Evolutionary conservation across 2,329 filamentous ascomycete species (phyloP).

Genomic region (Akanthomyces lecanii): DNA sequence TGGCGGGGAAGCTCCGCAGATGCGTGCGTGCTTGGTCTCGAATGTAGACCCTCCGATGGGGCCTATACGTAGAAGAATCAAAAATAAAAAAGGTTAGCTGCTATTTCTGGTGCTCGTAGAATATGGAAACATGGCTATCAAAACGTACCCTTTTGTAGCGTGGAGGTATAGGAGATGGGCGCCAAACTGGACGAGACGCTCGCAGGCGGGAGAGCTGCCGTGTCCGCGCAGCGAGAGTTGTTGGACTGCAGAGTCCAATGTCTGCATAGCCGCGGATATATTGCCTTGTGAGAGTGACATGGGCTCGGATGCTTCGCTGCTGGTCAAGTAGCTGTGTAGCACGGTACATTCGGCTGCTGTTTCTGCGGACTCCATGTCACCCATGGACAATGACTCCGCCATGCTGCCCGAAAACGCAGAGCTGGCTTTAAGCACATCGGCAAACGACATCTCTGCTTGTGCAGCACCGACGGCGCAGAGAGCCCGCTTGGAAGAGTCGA

Average conservation of each 20-base stretch:
- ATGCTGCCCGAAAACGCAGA: conserved; percentile 51
- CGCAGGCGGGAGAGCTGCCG: conserved; percentile 40
- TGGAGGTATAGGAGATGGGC: conserved; percentile 64
- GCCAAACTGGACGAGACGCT: conserved; percentile 66
- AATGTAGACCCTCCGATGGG: conserved; percentile 64
- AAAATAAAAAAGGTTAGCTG: conserved; percentile 24
- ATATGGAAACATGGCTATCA: background rate
- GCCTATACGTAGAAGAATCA: conserved; percentile 33
- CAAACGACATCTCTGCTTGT: background rate
- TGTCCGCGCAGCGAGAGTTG: conserved; percentile 38
- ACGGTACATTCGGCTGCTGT: conserved; percentile 58
- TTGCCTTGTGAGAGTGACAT: conserved; percentile 48
- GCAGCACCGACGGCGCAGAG: conserved; percentile 31
- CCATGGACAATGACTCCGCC: conserved; percentile 52
- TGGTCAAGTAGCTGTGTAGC: conserved; percentile 63
- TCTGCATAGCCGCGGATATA: conserved; percentile 46
- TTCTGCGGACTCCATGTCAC: conserved; percentile 45
- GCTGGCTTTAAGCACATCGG: conserved; percentile 16
- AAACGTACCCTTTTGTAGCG: conserved; percentile 50
- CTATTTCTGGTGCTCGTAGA: background rate
- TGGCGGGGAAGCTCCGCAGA: conserved; percentile 64
- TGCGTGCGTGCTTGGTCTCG: conserved; percentile 58
- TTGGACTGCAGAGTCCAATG: conserved; percentile 38
- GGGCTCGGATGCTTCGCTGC: conserved; percentile 38
- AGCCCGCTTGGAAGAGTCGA: conserved; percentile 23